A percentile compares a stretch with the other conserved stretches of the same genome.
These are phyloP conservation scores for Colletotrichum higginsianum DNA, from an alignment of 2,329 filamentous ascomycete species.

Conservation along the genomic window DNA sequence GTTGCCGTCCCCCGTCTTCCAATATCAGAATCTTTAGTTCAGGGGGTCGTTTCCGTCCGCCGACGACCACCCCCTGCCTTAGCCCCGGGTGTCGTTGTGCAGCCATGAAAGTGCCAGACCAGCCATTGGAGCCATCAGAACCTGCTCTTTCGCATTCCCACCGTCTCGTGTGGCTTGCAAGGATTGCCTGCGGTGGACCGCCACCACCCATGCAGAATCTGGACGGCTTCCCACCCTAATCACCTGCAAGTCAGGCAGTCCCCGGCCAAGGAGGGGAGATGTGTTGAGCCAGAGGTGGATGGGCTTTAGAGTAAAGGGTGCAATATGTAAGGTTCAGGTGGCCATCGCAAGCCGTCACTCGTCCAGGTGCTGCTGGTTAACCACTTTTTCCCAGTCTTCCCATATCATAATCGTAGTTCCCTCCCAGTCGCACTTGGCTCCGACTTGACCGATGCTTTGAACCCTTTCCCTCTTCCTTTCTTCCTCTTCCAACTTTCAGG, in stretches of 20 bases:
- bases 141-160: slow-evolving; percentile 32
- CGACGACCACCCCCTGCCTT: slow-evolving; percentile 36
- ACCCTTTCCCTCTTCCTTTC: slow-evolving; percentile 6
- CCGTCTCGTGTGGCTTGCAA: slow-evolving; percentile 42
- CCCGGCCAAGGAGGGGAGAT: slow-evolving; percentile 36
- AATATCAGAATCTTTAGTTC: slow-evolving; percentile 19
- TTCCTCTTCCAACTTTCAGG: slow-evolving; percentile 27
- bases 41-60: slow-evolving; percentile 32
- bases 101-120: slow-evolving; percentile 30
- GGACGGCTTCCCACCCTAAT: slow-evolving; percentile 42
- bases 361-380: slow-evolving; percentile 31
- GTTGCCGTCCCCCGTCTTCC: neutral
- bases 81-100: slow-evolving; percentile 33
- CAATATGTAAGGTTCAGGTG: slow-evolving; percentile 43
- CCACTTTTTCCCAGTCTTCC: slow-evolving; percentile 30
- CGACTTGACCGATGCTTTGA: neutral
- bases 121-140: slow-evolving; percentile 8
- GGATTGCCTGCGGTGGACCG: slow-evolving; percentile 36
- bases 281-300: slow-evolving; percentile 34
- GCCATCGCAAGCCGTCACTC: slow-evolving; percentile 36
- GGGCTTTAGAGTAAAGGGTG: slow-evolving; percentile 37
- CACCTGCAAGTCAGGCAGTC: slow-evolving; percentile 44
- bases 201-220: slow-evolving; percentile 41
- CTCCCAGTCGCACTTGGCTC: slow-evolving; percentile 16
- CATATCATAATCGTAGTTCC: slow-evolving; percentile 37